These are phyloP conservation scores for Rhodotorula sp. DNA, from an alignment of 1,284 basidiomycete species.

Conservation along the genomic window DNA sequence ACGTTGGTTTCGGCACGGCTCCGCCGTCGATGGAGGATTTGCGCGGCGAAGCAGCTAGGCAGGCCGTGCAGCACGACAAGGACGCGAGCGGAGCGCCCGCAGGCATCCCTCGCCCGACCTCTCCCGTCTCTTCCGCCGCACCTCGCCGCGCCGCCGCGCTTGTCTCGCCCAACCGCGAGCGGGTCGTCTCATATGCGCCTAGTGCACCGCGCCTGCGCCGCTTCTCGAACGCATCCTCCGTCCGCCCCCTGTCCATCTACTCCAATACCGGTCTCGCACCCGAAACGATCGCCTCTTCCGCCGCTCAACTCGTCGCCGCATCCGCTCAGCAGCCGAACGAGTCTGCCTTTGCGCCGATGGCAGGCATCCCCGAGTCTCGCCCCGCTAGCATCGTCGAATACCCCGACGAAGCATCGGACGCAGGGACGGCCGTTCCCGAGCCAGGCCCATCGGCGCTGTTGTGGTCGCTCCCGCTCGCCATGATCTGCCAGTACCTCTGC, in stretches of 20 bases:
- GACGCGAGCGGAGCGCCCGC: neutral
- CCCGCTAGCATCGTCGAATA: slow-evolving; percentile 34
- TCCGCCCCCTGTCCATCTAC: slow-evolving; percentile 66
- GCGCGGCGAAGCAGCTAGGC: slow-evolving; percentile 24
- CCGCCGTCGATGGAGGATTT: slow-evolving; percentile 42
- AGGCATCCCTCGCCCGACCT: slow-evolving; percentile 4
- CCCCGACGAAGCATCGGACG: slow-evolving; percentile 13
- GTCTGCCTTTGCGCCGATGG: slow-evolving; percentile 94
- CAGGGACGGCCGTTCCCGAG: neutral
- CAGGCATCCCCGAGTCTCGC: slow-evolving; percentile 36
- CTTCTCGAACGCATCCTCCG: slow-evolving; percentile 48
- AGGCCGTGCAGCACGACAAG: slow-evolving; percentile 13
- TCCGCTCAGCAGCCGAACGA: slow-evolving; percentile 68
- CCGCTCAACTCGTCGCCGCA: neutral
- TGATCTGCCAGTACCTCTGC: slow-evolving; percentile 39
- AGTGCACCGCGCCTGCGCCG: slow-evolving; percentile 12
- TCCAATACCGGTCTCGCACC: slow-evolving; percentile 67
- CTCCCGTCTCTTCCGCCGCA: slow-evolving; percentile 40
- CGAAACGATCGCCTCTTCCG: slow-evolving; percentile 19
- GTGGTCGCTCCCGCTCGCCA: slow-evolving; percentile 41
- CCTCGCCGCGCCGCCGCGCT: slow-evolving; percentile 46
- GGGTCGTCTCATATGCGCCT: slow-evolving; percentile 16
- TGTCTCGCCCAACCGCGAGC: slow-evolving; percentile 36
- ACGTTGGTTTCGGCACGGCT: slow-evolving; percentile 32
- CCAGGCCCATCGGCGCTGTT: slow-evolving; percentile 18